Conservation (phyloP, 352 stramenopile species). For the Phytophthora pistaciae region DNA sequence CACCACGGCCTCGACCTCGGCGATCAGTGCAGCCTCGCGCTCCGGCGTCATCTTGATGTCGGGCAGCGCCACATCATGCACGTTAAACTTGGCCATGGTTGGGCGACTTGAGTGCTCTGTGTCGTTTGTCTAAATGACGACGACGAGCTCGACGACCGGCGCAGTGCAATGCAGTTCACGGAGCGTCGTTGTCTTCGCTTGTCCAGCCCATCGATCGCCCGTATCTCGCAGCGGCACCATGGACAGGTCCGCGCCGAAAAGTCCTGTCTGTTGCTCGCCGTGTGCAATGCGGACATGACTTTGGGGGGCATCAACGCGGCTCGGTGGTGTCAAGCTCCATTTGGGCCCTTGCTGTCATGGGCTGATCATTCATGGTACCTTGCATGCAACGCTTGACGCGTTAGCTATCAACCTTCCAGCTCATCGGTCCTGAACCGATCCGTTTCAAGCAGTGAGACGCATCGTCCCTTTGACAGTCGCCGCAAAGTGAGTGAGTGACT, state of each 20-base stretch:
- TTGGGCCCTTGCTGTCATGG: not conserved
- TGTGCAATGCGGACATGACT: conserved; percentile 18
- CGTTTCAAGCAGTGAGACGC: conserved; percentile 4
- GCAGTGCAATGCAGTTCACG: not conserved
- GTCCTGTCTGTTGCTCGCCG: conserved; percentile 20
- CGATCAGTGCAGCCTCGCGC: conserved; percentile 28
- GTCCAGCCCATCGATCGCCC: conserved; percentile 29
- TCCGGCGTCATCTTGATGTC: conserved; percentile 34
- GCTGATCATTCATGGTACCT: conserved; percentile 10
- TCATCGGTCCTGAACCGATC: not conserved
- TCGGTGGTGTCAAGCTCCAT: not conserved
- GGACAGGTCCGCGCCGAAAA: conserved; percentile 19
- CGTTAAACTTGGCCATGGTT: conserved; percentile 50
- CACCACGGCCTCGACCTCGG: conserved; percentile 42
- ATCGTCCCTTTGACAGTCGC: conserved; percentile 10
- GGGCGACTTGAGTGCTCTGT: conserved; percentile 26
- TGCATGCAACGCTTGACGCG: conserved; percentile 1
- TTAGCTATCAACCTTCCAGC: conserved; percentile 1
- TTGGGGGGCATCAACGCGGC: conserved; percentile 5
- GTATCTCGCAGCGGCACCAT: conserved; percentile 31
- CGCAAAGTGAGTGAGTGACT: not conserved
- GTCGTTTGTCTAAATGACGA: conserved; percentile 43
- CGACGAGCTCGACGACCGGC: conserved; percentile 16
- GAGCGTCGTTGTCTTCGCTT: conserved; percentile 21
- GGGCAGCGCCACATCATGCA: conserved; percentile 42